Evolutionary conservation across 768 basidiomycete genomes (phyloP).

Genomic region (Inosperma sp.): DNA sequence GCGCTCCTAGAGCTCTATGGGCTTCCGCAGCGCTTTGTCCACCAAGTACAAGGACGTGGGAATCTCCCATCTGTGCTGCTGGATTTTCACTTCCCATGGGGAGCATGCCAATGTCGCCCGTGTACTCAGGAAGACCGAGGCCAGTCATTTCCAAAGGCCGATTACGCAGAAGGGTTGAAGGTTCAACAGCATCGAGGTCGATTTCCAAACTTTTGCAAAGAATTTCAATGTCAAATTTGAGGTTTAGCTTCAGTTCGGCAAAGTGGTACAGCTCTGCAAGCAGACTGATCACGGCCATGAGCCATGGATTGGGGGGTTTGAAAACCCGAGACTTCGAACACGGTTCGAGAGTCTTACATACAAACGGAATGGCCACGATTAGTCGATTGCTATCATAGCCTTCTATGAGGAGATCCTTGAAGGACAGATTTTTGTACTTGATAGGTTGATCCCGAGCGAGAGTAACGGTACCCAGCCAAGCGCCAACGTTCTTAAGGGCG

Average conservation of each 20-base stretch:
- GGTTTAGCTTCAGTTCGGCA: constrained; percentile 91
- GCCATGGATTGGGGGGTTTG: constrained; percentile 95
- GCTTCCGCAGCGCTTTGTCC: constrained; percentile 57
- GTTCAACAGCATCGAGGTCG: constrained; percentile 79
- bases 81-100: constrained; percentile 70
- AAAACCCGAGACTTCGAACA: constrained; percentile 89
- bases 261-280: constrained; percentile 96
- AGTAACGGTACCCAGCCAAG: constrained; percentile 93
- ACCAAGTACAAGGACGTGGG: constrained; percentile 60
- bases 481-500: constrained; percentile 87
- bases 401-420: constrained; percentile 96
- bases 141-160: constrained; percentile 61
- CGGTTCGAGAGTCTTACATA: constrained; percentile 93
- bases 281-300: constrained; percentile 91
- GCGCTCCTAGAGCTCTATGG: constrained; percentile 64
- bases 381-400: constrained; percentile 90
- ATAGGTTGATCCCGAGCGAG: constrained; percentile 91
- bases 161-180: constrained; percentile 75
- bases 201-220: constrained; percentile 89
- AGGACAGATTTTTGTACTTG: constrained; percentile 86
- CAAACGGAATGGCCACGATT: constrained; percentile 93
- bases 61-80: constrained; percentile 46
- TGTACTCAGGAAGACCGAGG: constrained; percentile 72
- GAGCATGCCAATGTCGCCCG: constrained; percentile 72
- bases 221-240: constrained; percentile 98